Base-by-base conservation (phyloP, 495 filamentous ascomycete species). In the Neurospora sp. region DNA sequence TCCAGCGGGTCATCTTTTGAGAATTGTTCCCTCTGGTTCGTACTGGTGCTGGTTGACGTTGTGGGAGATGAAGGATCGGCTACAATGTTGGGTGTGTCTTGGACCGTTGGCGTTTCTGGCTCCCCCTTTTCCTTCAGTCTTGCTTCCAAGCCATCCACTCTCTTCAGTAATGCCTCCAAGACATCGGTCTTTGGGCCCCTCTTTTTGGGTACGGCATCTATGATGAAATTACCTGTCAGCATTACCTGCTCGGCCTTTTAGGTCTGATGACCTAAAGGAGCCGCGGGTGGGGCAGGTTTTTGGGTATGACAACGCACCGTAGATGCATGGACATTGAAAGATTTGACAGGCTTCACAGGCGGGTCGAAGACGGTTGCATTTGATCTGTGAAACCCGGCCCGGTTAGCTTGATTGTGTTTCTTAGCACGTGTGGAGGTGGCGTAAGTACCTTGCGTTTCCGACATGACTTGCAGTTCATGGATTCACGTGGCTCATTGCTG, bases 401-500 rank as follows among this genome's bases (percentile, higher is more conserved):
- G n/a, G 71, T 79, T 71, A 77, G 75, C 22, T 65, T 41, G 35
- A 37, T 8, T 39, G 22, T 39, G 44, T 27, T 74, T 41, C 16
- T 45, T 8, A 35, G 70, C 10, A 53, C 31, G 40, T 20, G 16
- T 27, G 47, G 37, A 14, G 31, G 39, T 70, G 73, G 69, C 76
- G 71, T 68, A 5, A 69, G 71, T 79, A 93, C 92, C 86, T 96
- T 96, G 77, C 93, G 87, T 80, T 94, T 96, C 75, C 93, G 89
- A 85, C 93, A 96, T 31, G 91, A 94, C 80, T 96, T 95, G 88
- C 93, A 96, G 81, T 96, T 96, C 93, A 96, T 96, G 22, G 92
- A 90, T 83, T 95, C 92, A 75, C 92, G 90, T 31, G 91, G 92
- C 77, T 94, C 92, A 77, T 88, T 88, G 83, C 87, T 89, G 82